A percentile compares a stretch with the other conserved stretches of the same genome.
These are phyloP conservation scores for Russula sp. DNA, from an alignment of 768 basidiomycete species.

Conservation along the genomic window DNA sequence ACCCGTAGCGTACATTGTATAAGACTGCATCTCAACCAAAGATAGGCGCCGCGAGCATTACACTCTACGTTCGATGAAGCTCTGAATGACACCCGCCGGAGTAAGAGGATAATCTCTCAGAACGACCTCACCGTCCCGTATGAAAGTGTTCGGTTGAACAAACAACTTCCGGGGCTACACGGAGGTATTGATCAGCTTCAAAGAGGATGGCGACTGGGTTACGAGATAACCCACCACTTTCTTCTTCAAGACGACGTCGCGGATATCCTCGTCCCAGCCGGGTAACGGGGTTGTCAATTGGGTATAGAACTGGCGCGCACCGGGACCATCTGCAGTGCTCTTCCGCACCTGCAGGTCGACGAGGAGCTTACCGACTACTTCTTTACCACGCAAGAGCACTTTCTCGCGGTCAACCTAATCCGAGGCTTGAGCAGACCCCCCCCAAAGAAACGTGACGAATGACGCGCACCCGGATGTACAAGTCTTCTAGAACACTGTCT, in stretches of 20 bases:
- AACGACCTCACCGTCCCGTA: constrained; percentile 60
- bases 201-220: background rate
- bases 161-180: constrained; percentile 75
- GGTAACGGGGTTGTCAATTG: constrained; percentile 65
- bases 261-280: constrained; percentile 69
- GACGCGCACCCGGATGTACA: constrained; percentile 52
- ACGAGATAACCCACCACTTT: constrained; percentile 51
- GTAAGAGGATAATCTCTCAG: constrained; percentile 78
- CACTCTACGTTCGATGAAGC: constrained; percentile 61
- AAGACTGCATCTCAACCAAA: background rate
- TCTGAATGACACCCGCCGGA: constrained; percentile 67
- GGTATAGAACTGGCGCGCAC: constrained; percentile 76
- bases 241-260: constrained; percentile 72
- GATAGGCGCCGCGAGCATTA: constrained; percentile 4
- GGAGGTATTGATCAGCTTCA: background rate
- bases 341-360: constrained; percentile 78
- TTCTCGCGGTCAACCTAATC: constrained; percentile 63
- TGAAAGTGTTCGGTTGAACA: constrained; percentile 74
- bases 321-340: constrained; percentile 78
- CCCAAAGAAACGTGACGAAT: background rate
- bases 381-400: constrained; percentile 58
- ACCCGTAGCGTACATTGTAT: constrained; percentile 14
- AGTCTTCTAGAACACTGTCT: constrained; percentile 55
- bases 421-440: background rate
- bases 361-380: constrained; percentile 66